Evolutionary conservation across 345 rosid species (phyloP), one percentile per base, ranked within the genome.

Genomic region (Salix koriyanagi): DNA sequence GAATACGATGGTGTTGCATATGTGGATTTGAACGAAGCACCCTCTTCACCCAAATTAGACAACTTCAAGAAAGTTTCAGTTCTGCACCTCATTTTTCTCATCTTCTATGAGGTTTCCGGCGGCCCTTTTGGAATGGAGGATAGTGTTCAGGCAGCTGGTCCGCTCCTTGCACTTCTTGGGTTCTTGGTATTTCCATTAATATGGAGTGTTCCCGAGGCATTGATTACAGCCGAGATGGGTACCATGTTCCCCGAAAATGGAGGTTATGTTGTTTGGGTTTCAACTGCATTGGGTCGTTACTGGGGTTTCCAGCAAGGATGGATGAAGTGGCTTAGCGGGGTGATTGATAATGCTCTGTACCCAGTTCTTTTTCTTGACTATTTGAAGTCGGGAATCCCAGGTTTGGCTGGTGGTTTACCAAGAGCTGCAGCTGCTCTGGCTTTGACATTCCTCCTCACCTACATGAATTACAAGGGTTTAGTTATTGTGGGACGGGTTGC

Each of bases 261-360:
- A n/a, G 96, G 96, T 44, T 91, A 91, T 62, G 96, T 91, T 19
- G 92, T 90, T 23, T 91, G 96, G 96, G 96, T 91, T 41, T 87
- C 92, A 0, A 64, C 94, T 13, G 90, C 94, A 19, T 75, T 90
- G 75, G 94, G 96, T 28, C 91, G 90, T 2, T 90, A 83, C 54
- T 91, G 92, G 92, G 96, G 96, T 44, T 91, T 90, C 75, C 96
- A 91, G 83, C 96, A 91, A 83, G 96, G 94, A 19, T 91, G 94
- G 96, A 86, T 91, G 90, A 91, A 91, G 77, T 90, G 96, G 94
- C 83, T 91, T 18, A 90, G 96, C 77, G 94, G 94, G 41, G 96
- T 91, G 68, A 90, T 90, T 18, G 96, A 90, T 70, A 91, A 90
- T 39, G 94, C 94, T 11, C 80, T 90, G 69, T 91, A 91, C 75